These are phyloP conservation scores for Cantharellus cinnabarinus DNA, from an alignment of 768 basidiomycete genomes.

Conservation along the genomic window DNA sequence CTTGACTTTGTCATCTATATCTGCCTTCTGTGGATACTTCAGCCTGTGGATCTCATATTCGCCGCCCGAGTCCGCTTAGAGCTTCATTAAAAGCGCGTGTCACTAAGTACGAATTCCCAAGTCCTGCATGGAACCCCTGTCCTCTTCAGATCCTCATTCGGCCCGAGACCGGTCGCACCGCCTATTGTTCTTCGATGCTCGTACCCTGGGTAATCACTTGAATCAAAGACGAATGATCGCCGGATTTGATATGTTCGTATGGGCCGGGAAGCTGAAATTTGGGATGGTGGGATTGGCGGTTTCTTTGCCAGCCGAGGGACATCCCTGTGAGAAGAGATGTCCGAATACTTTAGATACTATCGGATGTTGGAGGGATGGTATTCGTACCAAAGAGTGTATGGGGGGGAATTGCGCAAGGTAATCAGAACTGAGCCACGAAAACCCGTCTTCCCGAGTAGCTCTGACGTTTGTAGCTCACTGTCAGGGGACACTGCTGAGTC, in stretches of 20 bases:
- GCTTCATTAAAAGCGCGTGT: background rate
- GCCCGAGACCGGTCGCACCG: slow-evolving; percentile 38
- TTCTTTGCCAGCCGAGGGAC: slow-evolving; percentile 53
- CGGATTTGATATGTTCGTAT: slow-evolving; percentile 52
- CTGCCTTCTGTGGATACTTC: too few relatives aligned
- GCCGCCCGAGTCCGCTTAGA: too few relatives aligned
- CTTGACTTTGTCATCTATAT: too few relatives aligned
- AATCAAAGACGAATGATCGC: slow-evolving; percentile 62
- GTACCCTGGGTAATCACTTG: slow-evolving; percentile 59
- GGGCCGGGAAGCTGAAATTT: slow-evolving; percentile 22
- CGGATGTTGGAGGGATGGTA: too few relatives aligned
- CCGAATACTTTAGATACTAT: background rate
- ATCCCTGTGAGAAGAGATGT: slow-evolving; percentile 29
- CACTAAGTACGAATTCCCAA: slow-evolving; percentile 7
- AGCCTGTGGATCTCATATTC: too few relatives aligned
- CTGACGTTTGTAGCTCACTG: too few relatives aligned
- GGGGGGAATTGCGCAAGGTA: slow-evolving; percentile 66
- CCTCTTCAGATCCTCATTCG: slow-evolving; percentile 47
- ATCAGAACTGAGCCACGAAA: slow-evolving; percentile 58
- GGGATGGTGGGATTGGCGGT: slow-evolving; percentile 27
- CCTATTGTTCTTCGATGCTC: slow-evolving; percentile 92
- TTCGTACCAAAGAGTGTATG: slow-evolving; percentile 66
- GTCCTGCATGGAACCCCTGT: slow-evolving; percentile 3
- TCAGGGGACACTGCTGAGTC: background rate
- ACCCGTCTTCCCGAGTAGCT: background rate